These are phyloP conservation scores for Pseudopithomyces maydicus DNA, from an alignment of 2,329 filamentous ascomycete species.

Conservation along the genomic window DNA sequence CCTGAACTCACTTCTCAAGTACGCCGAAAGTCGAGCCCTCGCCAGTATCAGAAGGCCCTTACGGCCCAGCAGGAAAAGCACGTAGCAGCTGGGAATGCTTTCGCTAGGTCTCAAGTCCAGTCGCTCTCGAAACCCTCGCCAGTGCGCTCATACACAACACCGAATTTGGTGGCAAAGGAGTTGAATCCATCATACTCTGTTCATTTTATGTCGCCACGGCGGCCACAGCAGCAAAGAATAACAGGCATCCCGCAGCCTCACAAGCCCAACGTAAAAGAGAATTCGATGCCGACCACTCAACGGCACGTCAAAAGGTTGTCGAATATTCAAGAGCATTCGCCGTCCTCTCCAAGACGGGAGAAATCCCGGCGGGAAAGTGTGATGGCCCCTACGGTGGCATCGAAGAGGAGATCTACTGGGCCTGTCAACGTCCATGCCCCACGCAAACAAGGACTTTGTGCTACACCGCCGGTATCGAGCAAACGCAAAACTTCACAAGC, in stretches of 20 bases:
- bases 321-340: slow-evolving; percentile 23
- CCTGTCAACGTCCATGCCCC: slow-evolving; percentile 12
- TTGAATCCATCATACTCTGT: slow-evolving; percentile 14
- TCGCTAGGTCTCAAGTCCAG: slow-evolving; percentile 7
- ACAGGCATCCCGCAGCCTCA: slow-evolving; percentile 12
- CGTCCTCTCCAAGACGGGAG: slow-evolving; percentile 20
- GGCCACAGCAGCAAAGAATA: slow-evolving; percentile 16
- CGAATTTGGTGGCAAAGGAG: slow-evolving; percentile 27
- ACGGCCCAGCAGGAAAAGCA: slow-evolving; percentile 24
- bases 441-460: slow-evolving; percentile 21
- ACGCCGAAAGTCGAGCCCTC: slow-evolving; percentile 31
- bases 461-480: slow-evolving; percentile 19
- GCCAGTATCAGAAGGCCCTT: slow-evolving; percentile 24
- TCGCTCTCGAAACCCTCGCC: slow-evolving; percentile 20
- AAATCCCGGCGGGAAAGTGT: slow-evolving; percentile 9
- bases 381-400: slow-evolving; percentile 13
- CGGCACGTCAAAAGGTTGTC: slow-evolving; percentile 19
- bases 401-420: slow-evolving; percentile 24
- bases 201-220: slow-evolving; percentile 25
- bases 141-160: slow-evolving; percentile 36
- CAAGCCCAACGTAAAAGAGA: slow-evolving; percentile 24
- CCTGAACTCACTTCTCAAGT: slow-evolving; percentile 27
- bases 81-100: slow-evolving; percentile 21
- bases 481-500: slow-evolving; percentile 24
- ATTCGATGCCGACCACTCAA: slow-evolving; percentile 21